These are phyloP conservation scores for Bonia amplexicaulis DNA, from an alignment of 176 grass and related monocot species.

Conservation along the genomic window DNA sequence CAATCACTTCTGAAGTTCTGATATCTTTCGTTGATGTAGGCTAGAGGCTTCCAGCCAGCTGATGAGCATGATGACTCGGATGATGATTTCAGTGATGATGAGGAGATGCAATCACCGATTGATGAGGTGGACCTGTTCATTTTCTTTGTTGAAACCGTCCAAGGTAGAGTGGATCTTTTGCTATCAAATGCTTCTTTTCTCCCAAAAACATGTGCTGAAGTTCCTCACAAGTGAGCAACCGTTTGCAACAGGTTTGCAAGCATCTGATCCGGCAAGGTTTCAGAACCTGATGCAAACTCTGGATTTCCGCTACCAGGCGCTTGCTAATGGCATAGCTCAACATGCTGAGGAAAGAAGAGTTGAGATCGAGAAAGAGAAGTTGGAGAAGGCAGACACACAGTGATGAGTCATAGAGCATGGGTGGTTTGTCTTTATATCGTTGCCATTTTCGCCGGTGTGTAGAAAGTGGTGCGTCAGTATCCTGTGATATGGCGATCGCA, in stretches of 20 bases:
- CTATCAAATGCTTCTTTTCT: not conserved
- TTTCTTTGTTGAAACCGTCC: constrained; percentile 80
- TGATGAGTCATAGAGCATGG: not conserved
- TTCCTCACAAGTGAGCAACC: not conserved
- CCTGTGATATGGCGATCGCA: not conserved
- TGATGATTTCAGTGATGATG: constrained; percentile 75
- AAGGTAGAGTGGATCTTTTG: constrained; percentile 47
- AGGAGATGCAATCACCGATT: constrained; percentile 79
- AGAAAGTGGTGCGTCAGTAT: constrained; percentile 6
- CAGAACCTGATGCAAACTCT: constrained; percentile 75
- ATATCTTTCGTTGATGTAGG: constrained; percentile 37
- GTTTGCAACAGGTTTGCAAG: constrained; percentile 51
- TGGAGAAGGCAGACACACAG: constrained; percentile 50
- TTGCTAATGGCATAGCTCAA: constrained; percentile 74
- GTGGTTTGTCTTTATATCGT: constrained; percentile 13
- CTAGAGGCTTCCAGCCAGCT: constrained; percentile 75
- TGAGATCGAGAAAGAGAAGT: constrained; percentile 78
- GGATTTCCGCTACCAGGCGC: constrained; percentile 70
- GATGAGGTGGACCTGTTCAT: constrained; percentile 95
- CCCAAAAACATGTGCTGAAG: not conserved
- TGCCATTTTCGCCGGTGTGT: constrained; percentile 5
- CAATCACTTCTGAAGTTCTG: not conserved
- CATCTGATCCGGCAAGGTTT: constrained; percentile 57
- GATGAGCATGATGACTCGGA: constrained; percentile 79
- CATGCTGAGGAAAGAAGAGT: constrained; percentile 69